These are phyloP conservation scores for Conringia planisiliqua DNA, from an alignment of 345 rosid species.

Conservation along the genomic window DNA sequence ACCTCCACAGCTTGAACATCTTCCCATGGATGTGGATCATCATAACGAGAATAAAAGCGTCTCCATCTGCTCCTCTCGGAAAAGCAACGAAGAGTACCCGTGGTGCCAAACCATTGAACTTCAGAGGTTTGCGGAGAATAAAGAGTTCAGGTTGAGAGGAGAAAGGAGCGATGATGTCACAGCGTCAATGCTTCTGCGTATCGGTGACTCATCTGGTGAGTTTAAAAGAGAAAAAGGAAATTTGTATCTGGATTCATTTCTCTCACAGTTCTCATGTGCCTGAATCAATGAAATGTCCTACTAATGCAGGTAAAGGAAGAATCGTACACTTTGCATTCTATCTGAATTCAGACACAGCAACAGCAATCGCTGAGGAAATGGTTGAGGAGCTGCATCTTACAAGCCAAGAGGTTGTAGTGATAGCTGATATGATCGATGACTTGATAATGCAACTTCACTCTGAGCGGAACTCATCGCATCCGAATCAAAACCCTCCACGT, in stretches of 20 bases:
- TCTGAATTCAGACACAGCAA: constrained; percentile 67
- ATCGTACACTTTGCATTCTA: constrained; percentile 70
- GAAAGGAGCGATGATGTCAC: constrained; percentile 46
- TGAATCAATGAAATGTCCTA: neutral
- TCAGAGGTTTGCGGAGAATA: constrained; percentile 40
- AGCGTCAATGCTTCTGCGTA: constrained; percentile 52
- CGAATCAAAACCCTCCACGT: constrained; percentile 23
- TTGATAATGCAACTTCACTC: constrained; percentile 53
- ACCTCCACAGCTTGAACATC: constrained; percentile 34
- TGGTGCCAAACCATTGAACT: constrained; percentile 47
- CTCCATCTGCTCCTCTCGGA: constrained; percentile 35
- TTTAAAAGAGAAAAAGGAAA: neutral
- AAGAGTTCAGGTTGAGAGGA: constrained; percentile 62
- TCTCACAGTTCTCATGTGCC: neutral
- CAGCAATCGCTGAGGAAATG: constrained; percentile 80
- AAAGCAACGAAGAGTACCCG: constrained; percentile 40
- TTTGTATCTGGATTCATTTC: neutral
- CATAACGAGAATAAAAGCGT: constrained; percentile 40
- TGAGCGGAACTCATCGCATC: constrained; percentile 35
- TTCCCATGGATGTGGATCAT: constrained; percentile 61
- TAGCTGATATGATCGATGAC: constrained; percentile 71
- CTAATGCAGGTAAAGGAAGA: constrained; percentile 36
- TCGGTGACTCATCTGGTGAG: constrained; percentile 55
- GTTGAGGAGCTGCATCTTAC: constrained; percentile 72
- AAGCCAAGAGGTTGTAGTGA: constrained; percentile 51